Percentiles rank a stretch among this genome's conserved stretches.
Conservation (phyloP, 306 rosid genomes). For the Styphnolobium japonicum region DNA sequence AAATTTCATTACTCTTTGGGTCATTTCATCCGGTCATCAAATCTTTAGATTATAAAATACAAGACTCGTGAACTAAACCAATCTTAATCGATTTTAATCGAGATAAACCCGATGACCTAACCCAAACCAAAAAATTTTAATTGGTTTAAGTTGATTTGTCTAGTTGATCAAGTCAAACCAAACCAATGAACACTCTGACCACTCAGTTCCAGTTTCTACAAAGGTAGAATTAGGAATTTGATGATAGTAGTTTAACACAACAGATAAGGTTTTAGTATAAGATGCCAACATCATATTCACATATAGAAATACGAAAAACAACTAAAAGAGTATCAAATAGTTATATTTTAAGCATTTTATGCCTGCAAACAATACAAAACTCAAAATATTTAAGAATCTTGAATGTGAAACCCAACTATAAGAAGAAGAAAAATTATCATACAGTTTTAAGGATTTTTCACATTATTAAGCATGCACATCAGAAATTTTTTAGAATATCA, state of each 20-base stretch:
- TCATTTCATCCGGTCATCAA: no score
- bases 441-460: not conserved
- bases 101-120: no score
- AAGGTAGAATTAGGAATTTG: not conserved
- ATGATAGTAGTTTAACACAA: not conserved
- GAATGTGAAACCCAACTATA: not conserved
- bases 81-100: no score
- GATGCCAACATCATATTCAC: not conserved
- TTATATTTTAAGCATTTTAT: not conserved
- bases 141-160: no score
- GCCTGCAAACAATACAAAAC: not conserved
- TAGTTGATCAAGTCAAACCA: no score
- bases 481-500: not conserved
- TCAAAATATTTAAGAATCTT: not conserved
- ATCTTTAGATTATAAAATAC: no score
- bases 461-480: not conserved
- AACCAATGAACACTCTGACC: no score
- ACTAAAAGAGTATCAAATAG: not conserved
- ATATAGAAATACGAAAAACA: not conserved
- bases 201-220: not conserved
- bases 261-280: not conserved
- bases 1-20: no score
- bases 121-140: no score
- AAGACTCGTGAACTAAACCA: no score
- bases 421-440: no score